Evolutionary conservation across 768 basidiomycete genomes (phyloP), one percentile per base, ranked within the genome.

Genomic region (Mrakia blollopis): DNA sequence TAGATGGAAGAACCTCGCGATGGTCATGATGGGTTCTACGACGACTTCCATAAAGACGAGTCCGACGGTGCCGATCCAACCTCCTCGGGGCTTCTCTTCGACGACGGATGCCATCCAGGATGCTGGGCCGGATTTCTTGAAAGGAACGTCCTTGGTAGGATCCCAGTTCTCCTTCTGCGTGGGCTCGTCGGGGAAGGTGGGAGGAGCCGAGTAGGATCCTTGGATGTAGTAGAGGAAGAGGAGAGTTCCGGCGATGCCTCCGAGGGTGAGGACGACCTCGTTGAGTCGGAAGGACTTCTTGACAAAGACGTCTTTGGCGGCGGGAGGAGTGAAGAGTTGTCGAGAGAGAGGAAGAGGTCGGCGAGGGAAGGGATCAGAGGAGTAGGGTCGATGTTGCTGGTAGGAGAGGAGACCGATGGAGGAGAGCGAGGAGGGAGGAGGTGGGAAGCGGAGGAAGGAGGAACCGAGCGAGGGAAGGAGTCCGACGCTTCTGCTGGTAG

Each of bases 11-110:
- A 98, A 98, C 60, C 97, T 88, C 73, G 87, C 85, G 35, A 90
- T 88, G 0, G 93, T 98, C 67, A 91, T 86, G 71, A 98, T 82
- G 21, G 94, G 96, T 81, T 98, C 94, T 88, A 91, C 88, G 80
- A 98, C 84, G 72, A 85, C 86, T 73, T 87, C 57, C 18, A 50
- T 32, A 18, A 68, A 21, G 18, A 37, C 63, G 6, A 21, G 2
- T 10, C 35, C 37, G 3, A 68, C 37, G 21, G 44, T 30, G 23
- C 25, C 25, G 18, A 41, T 1, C 37, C 39, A 39, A 21, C 65
- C 18, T 18, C 32, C n/a, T n/a, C n/a, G n/a, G n/a, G n/a, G 63
- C 37, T 68, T 8, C 37, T 25, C 18, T 11, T 37, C 35, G 37
- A 68, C 65, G 8, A 25, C 25, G 2, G 35, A n/a, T 35, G 3